Evolutionary conservation across 2,329 filamentous ascomycete genomes (phyloP), one percentile per base, ranked within the genome.

Genomic region (Albifimbria verrucaria): DNA sequence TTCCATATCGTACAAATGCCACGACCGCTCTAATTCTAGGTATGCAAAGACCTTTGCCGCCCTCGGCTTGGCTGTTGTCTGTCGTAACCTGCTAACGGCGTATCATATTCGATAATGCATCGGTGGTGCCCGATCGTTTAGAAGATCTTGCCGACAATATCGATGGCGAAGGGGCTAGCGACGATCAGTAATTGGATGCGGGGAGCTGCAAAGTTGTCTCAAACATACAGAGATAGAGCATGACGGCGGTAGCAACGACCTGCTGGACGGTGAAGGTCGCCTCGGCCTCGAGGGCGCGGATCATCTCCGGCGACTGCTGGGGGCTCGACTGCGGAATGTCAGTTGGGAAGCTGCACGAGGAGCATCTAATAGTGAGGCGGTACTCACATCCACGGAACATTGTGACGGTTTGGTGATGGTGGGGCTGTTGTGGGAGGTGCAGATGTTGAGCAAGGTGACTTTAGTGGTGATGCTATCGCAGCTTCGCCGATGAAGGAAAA

Each of bases 221-320:
- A 3, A 9, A 68, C 88, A 53, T 83, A 94, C 90, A 90, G 55
- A 94, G 74, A 68, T 93, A 93, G 48, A 94, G 79, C 48, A 89
- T 71, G 39, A 86, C 77, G 57, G 85, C 86, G 17, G 84, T 83
- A 39, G 82, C 79, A 52, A 87, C 67, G 57, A 87, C 87, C 63
- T 78, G 80, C 74, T 88, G 85, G 60, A 93, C 76, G 49, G 86
- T 88, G 61, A 79, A 77, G 64, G 75, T 76, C 49, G 89, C 88
- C 68, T 87, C 81, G 55, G 77, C 76, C 77, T 92, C 88, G 69
- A 86, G 80, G 65, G 78, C 77, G 66, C 79, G 80, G 68, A 92
- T 80, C 80, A 92, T 88, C 70, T 87, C 85, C 54, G 82, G 76
- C 54, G 84, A 84, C 64, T 85, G 80, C 69, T 85, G 85, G 68